A percentile compares a stretch with the other conserved stretches of the same genome.
Evolutionary conservation across 2,329 filamentous ascomycete genomes (phyloP).

Genomic region (Hansfordia pulvinata): DNA sequence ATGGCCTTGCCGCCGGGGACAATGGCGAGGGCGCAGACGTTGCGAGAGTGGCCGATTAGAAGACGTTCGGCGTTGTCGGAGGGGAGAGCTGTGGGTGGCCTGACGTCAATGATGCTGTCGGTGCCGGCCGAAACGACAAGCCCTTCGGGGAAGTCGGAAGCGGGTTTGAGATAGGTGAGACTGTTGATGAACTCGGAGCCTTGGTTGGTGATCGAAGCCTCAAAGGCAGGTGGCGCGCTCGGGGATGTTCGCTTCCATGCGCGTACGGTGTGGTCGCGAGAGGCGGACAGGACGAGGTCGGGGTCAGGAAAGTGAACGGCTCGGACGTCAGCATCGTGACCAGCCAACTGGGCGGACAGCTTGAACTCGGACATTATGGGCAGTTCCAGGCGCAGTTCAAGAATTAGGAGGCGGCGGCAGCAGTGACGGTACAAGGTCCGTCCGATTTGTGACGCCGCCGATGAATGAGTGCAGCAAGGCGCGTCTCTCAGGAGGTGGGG

Average conservation of each 20-base stretch:
- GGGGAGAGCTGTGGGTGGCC: slow-evolving; percentile 51
- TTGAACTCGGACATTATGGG: slow-evolving; percentile 67
- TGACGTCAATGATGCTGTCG: slow-evolving; percentile 85
- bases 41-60: slow-evolving; percentile 73
- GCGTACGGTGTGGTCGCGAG: slow-evolving; percentile 81
- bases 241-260: slow-evolving; percentile 66
- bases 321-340: slow-evolving; percentile 91
- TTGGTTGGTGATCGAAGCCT: slow-evolving; percentile 65
- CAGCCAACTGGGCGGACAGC: slow-evolving; percentile 77
- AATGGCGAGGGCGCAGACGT: slow-evolving; percentile 78
- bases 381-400: not conserved
- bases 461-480: too few relatives aligned
- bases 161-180: slow-evolving; percentile 62
- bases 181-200: slow-evolving; percentile 82
- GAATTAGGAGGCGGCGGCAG: too few relatives aligned
- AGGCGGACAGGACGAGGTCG: slow-evolving; percentile 67
- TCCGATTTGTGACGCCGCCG: too few relatives aligned
- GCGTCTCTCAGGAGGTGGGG: too few relatives aligned
- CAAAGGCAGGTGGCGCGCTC: slow-evolving; percentile 55
- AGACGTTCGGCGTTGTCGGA: slow-evolving; percentile 74
- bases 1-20: slow-evolving; percentile 59
- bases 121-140: slow-evolving; percentile 79
- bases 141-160: slow-evolving; percentile 56
- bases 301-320: slow-evolving; percentile 66
- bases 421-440: too few relatives aligned